Base-by-base conservation (phyloP, 2,329 filamentous ascomycete genomes). In the Fusarium citri region DNA sequence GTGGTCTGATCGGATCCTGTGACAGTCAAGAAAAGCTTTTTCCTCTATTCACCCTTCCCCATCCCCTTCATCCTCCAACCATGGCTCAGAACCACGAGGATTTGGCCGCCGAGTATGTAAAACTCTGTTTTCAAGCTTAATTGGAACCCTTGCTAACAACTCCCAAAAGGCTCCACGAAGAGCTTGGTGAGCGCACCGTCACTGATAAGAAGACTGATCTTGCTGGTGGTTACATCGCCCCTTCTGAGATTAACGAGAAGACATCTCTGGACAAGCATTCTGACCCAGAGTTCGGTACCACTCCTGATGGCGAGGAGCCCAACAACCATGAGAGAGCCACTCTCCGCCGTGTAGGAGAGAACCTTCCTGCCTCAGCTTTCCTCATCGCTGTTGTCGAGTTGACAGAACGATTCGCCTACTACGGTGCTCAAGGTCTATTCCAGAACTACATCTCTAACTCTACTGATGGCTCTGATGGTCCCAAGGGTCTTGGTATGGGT, bases 361-460 rank as follows among this genome's bases (percentile, higher is more conserved):
- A 83, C 64, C 78, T 88, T 50, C 87, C 87, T 15, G 67, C 83
- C 34, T 86, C 86, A 1, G 86, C 86, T 55, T 88, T 85, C 79
- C 79, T 88, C 55, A 86, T 89, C 31, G 86, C 86, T 30, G 69
- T 86, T 18, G 85, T 89, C 47, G 87, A 88, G 72, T 77, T 88
- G 42, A 80, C 78, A 3, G 87, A 89, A 76, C 85, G 87, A 56
- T 89, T 89, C 79, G 85, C 86, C 60, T 88, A 85, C 80, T 88
- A 87, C 66, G 85, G 85, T 49, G 66, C 85, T 59, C 82, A 82
- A 50, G 86, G 85, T 59, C 75, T 86, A 40, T 87, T 87, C 76
- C 85, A 87, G 69, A 88, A 88, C 76, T 88, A 88, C 74, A 81
- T 87, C 69, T 78, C 62, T 68, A 73, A 81, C 62, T 69, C 74